A percentile compares a stretch with the other conserved stretches of the same genome.
Conservation (phyloP, 2,329 filamentous ascomycete species). For the Arthrobotrys iridis region DNA sequence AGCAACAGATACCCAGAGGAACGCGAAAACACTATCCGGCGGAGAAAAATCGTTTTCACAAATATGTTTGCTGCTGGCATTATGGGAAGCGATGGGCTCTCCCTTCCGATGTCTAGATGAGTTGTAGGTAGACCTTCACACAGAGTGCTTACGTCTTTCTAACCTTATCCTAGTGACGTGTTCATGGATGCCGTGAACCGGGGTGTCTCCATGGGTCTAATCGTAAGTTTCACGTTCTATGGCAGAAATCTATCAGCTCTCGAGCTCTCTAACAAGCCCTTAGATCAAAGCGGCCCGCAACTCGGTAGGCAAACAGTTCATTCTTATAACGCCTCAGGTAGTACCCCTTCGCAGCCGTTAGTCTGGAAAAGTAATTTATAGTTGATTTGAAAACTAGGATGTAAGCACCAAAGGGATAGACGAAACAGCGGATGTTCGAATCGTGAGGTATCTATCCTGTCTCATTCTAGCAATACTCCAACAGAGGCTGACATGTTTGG, state of each 20-base stretch:
- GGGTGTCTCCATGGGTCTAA: constrained; percentile 90
- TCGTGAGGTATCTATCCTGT: constrained; percentile 71
- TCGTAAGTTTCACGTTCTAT: constrained; percentile 69
- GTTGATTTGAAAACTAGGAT: constrained; percentile 55
- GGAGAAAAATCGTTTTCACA: constrained; percentile 98
- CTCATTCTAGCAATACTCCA: background rate
- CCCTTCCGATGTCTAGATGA: constrained; percentile 95
- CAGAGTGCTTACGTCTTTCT: constrained; percentile 12
- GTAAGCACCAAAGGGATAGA: constrained; percentile 67
- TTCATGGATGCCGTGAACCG: constrained; percentile 99
- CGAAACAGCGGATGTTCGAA: constrained; percentile 75
- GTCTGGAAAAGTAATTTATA: background rate
- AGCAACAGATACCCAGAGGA: constrained; percentile 71
- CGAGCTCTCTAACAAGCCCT: constrained; percentile 53
- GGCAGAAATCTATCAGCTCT: background rate
- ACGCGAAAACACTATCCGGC: constrained; percentile 90
- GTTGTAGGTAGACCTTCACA: constrained; percentile 68
- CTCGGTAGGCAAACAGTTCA: constrained; percentile 90
- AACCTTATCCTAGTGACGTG: constrained; percentile 71
- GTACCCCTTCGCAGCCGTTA: constrained; percentile 67
- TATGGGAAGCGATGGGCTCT: constrained; percentile 98
- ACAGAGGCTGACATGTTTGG: constrained; percentile 44
- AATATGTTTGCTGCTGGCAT: constrained; percentile 87
- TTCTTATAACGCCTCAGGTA: constrained; percentile 85
- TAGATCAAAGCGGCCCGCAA: constrained; percentile 84